phyloP scores from a whole-genome alignment of 2,329 filamentous ascomycete species.

The Acrocalymma vagum region DNA sequence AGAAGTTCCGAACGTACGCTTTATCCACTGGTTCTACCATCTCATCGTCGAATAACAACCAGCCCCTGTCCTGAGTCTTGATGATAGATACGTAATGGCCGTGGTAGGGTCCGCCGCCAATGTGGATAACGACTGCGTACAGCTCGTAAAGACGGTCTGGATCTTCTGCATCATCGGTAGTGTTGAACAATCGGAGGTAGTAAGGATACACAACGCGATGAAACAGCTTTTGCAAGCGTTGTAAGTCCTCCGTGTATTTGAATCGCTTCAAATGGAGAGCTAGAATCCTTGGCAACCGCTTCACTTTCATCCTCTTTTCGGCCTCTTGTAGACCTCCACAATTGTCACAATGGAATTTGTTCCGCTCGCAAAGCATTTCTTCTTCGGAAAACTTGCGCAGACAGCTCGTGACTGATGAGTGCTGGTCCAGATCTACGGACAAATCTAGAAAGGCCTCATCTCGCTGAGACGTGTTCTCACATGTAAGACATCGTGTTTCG shows the following conservation, averaged over 20 bases:
- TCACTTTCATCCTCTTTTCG: constrained; percentile 99
- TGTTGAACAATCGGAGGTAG: constrained; percentile 95
- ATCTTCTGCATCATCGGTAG: constrained; percentile 92
- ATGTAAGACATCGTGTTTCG: constrained; percentile 95
- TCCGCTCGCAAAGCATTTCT: constrained; percentile 95
- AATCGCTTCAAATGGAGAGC: constrained; percentile 95
- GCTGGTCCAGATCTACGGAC: constrained; percentile 93
- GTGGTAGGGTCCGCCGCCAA: constrained; percentile 95
- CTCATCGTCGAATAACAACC: constrained; percentile 97
- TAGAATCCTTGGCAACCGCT: constrained; percentile 88
- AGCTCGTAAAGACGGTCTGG: constrained; percentile 94
- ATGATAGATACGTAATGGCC: constrained; percentile 98
- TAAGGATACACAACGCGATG: constrained; percentile 98
- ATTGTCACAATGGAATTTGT: constrained; percentile 98
- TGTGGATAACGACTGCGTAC: constrained; percentile 96
- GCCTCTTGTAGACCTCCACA: constrained; percentile 97
- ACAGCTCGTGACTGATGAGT: constrained; percentile 95
- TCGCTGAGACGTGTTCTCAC: constrained; percentile 92
- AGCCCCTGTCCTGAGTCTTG: constrained; percentile 95
- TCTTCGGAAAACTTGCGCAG: constrained; percentile 95
- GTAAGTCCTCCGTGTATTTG: constrained; percentile 97
- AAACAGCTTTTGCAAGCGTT: constrained; percentile 92
- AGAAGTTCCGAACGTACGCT: constrained; percentile 95
- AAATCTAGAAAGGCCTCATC: constrained; percentile 96
- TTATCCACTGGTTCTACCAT: constrained; percentile 99